These are phyloP conservation scores for Fusarium staphyleae DNA, from an alignment of 2,329 filamentous ascomycete species.

Conservation along the genomic window DNA sequence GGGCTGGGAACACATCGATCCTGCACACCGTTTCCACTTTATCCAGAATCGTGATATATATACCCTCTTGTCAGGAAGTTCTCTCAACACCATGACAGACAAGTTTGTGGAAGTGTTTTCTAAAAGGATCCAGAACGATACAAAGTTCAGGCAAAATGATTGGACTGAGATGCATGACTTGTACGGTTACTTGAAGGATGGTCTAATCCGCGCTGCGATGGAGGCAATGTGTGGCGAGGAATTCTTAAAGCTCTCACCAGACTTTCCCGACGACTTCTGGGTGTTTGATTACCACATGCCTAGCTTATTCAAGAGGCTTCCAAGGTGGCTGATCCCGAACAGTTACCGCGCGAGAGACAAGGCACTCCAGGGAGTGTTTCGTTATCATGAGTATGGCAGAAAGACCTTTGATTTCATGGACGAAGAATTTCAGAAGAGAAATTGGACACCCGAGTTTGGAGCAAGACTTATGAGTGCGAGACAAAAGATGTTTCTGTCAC, in stretches of 20 bases:
- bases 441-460: slow-evolving; percentile 37
- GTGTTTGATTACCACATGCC: slow-evolving; percentile 29
- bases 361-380: slow-evolving; percentile 8
- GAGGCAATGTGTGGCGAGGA: slow-evolving; percentile 18
- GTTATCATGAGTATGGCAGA: slow-evolving; percentile 21
- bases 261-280: slow-evolving; percentile 32
- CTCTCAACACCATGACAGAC: slow-evolving; percentile 5
- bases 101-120: slow-evolving; percentile 24
- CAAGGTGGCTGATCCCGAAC: slow-evolving; percentile 23
- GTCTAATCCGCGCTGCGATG: slow-evolving; percentile 12
- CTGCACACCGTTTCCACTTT: slow-evolving; percentile 16
- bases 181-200: slow-evolving; percentile 21
- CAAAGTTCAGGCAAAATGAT: not conserved
- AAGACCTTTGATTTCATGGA: slow-evolving; percentile 10
- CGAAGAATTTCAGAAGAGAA: slow-evolving; percentile 5
- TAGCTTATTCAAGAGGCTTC: slow-evolving; percentile 27
- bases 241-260: slow-evolving; percentile 24
- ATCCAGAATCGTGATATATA: slow-evolving; percentile 23
- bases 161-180: slow-evolving; percentile 27
- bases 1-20: slow-evolving; percentile 22
- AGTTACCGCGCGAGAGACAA: slow-evolving; percentile 29
- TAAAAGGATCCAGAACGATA: slow-evolving; percentile 2
- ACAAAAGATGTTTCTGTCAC: slow-evolving; percentile 24
- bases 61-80: slow-evolving; percentile 2
- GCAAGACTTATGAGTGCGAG: slow-evolving; percentile 39